Base-by-base conservation (phyloP, 2,329 filamentous ascomycete genomes). In the Xylaria polymorpha region DNA sequence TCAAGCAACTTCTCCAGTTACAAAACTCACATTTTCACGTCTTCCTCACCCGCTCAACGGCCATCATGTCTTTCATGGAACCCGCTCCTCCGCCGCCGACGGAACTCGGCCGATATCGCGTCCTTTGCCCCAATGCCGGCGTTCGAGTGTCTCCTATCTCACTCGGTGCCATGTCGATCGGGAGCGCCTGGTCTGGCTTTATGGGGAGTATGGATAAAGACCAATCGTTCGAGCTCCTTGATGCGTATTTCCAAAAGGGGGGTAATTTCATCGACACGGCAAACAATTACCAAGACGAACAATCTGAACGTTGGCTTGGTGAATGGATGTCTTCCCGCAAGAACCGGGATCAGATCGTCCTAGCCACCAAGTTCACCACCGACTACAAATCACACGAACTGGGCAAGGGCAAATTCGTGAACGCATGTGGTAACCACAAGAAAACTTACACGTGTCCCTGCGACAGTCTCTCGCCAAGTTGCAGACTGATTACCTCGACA, bases 231-330 rank as follows among this genome's bases (percentile, higher is more conserved):
- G 81, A 83, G 58, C 82, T 91, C 4, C 81, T 91, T 1, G 88
- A 91, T 71, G 83, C 82, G 65, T 91, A 84, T 78, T 83, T 81
- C 61, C 81, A 82, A 18, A 80, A 84, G 0, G 89, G 89, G 4
- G 90, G 90, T 15, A 92, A 92, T 80, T 91, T 92, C 77, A 90
- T 92, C 76, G 90, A 92, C 77, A 91, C 88, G 0, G 79, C 86
- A 73, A 87, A 85, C 79, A 83, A 82, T 71, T 90, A 90, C 78
- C 85, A 90, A 73, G 73, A 84, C 67, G 87, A 86, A 61, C 79
- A 90, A 74, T 89, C 86, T 0, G 88, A 90, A 71, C 73, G 66
- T 14, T 88, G 84, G 83, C 74, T 90, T 20, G 88, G 88, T 20
- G 86, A 89, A 71, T 90, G 86, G 86, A 84, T 88, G 81, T 62